Conservation (phyloP, 148 eudicot species). For the Pouteria glomerata region DNA sequence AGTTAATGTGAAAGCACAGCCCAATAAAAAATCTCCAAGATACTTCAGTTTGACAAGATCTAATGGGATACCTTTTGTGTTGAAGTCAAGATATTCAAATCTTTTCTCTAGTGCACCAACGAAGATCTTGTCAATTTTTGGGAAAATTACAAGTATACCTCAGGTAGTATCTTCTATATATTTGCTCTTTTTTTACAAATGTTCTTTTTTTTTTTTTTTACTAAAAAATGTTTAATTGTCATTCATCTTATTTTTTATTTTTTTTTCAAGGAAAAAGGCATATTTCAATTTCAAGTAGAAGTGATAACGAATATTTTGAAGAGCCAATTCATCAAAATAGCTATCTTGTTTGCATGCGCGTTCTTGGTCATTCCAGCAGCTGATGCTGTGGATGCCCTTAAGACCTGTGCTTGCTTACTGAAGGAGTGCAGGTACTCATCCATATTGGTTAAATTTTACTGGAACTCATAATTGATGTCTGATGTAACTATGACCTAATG, state of each 20-base stretch:
- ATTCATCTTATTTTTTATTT: constrained; percentile 3
- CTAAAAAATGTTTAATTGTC: background rate
- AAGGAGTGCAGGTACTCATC: constrained; percentile 87
- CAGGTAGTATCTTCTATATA: constrained; percentile 33
- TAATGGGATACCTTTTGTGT: constrained; percentile 10
- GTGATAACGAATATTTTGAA: constrained; percentile 15
- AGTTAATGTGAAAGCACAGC: constrained; percentile 31
- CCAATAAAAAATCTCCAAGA: constrained; percentile 22
- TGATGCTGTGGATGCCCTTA: constrained; percentile 91
- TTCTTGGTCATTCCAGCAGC: constrained; percentile 72
- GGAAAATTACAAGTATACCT: constrained; percentile 19
- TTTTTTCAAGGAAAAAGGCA: constrained; percentile 17
- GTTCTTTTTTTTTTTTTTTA: constrained; percentile 1
- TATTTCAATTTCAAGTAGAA: constrained; percentile 18
- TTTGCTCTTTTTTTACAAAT: constrained; percentile 6
- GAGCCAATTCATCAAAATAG: constrained; percentile 42
- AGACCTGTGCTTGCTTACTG: constrained; percentile 85
- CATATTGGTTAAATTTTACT: background rate
- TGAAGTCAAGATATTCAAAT: constrained; percentile 25
- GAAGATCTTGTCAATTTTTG: constrained; percentile 22
- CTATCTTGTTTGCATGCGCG: constrained; percentile 46
- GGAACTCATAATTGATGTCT: background rate
- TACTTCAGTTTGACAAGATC: constrained; percentile 27
- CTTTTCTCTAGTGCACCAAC: constrained; percentile 26
- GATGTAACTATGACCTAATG: background rate